These are phyloP conservation scores for Diaporthe helianthi DNA, from an alignment of 2,329 filamentous ascomycete species.

Conservation along the genomic window DNA sequence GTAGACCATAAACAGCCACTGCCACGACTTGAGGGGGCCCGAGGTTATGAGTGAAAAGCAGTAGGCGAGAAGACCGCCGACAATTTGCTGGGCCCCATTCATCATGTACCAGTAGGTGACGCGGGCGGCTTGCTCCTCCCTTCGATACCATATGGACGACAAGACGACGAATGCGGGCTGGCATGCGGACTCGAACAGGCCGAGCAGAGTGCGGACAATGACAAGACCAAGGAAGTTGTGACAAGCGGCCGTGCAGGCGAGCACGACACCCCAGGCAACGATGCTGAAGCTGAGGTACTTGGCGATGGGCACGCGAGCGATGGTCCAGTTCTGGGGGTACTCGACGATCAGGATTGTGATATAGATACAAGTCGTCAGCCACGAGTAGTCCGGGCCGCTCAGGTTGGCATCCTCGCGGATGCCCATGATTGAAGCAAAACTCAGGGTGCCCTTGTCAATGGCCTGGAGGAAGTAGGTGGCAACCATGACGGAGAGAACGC, in stretches of 20 bases:
- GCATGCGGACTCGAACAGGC: conserved; percentile 74
- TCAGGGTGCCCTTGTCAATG: conserved; percentile 72
- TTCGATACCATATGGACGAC: conserved; percentile 74
- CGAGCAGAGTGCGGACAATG: conserved; percentile 68
- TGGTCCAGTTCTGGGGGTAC: conserved; percentile 69
- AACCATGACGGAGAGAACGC: conserved; percentile 75
- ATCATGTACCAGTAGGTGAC: conserved; percentile 81
- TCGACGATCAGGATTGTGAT: conserved; percentile 74
- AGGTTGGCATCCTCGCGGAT: conserved; percentile 60
- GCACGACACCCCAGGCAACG: conserved; percentile 66
- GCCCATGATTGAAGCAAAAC: conserved; percentile 70
- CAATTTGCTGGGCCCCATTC: conserved; percentile 77
- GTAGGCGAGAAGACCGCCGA: conserved; percentile 74
- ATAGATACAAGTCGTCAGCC: conserved; percentile 79
- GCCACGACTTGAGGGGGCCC: conserved; percentile 68
- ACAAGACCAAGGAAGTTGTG: conserved; percentile 66
- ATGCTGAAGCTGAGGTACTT: conserved; percentile 72
- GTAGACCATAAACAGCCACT: conserved; percentile 72
- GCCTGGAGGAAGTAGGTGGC: conserved; percentile 76
- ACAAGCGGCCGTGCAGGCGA: conserved; percentile 68
- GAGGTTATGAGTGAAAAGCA: conserved; percentile 62
- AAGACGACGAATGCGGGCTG: conserved; percentile 73
- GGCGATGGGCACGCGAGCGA: conserved; percentile 64
- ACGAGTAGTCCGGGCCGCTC: conserved; percentile 63
- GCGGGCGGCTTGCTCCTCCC: conserved; percentile 70